Evolutionary conservation across 768 basidiomycete genomes (phyloP).

Genomic region (Scleroderma citrinum): DNA sequence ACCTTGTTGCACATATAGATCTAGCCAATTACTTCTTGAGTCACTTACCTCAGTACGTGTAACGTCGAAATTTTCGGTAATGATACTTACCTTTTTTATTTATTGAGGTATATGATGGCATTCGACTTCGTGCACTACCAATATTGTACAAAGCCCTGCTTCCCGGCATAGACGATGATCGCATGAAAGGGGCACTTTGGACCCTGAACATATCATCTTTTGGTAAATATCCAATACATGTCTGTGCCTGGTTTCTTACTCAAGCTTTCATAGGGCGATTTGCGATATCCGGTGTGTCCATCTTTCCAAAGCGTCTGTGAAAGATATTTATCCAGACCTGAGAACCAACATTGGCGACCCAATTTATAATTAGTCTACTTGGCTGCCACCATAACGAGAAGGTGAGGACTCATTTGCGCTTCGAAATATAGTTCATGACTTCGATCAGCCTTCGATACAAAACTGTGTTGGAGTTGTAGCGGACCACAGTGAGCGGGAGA

Average conservation of each 20-base stretch:
- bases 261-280: slow-evolving; percentile 45
- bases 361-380: slow-evolving; percentile 57
- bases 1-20: slow-evolving; percentile 12
- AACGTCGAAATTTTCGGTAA: not conserved
- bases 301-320: not conserved
- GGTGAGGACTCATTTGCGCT: slow-evolving; percentile 31
- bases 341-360: slow-evolving; percentile 54
- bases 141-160: slow-evolving; percentile 53
- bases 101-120: slow-evolving; percentile 59
- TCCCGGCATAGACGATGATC: slow-evolving; percentile 81
- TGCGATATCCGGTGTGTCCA: slow-evolving; percentile 56
- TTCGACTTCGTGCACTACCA: slow-evolving; percentile 58
- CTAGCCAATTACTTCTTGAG: slow-evolving; percentile 35
- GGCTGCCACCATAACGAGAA: slow-evolving; percentile 85
- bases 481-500: not conserved
- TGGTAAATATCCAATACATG: slow-evolving; percentile 34
- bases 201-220: slow-evolving; percentile 68
- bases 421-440: not conserved
- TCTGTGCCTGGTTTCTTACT: slow-evolving; percentile 6
- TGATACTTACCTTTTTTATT: not conserved
- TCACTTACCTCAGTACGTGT: slow-evolving; percentile 15
- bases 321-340: slow-evolving; percentile 8
- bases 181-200: slow-evolving; percentile 93
- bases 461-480: slow-evolving; percentile 14
- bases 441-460: slow-evolving; percentile 12